These are phyloP conservation scores for Paxillus rubicundulus DNA, from an alignment of 768 basidiomycete genomes.

Conservation along the genomic window DNA sequence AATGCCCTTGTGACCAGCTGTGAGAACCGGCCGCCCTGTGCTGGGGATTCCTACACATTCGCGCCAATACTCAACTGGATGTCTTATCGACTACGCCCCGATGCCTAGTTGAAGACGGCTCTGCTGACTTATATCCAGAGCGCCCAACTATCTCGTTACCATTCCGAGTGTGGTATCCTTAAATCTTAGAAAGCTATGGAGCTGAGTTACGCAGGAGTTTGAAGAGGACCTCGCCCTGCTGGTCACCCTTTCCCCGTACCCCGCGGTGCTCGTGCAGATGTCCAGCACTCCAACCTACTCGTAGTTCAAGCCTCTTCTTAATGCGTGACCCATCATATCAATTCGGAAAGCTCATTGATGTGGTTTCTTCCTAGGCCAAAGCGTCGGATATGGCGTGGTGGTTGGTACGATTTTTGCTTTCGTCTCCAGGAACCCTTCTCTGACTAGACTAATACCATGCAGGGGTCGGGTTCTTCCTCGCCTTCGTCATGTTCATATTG, in stretches of 20 bases:
- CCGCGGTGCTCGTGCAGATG: conserved; percentile 2
- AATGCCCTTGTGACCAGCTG: background rate
- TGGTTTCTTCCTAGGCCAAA: conserved; percentile 32
- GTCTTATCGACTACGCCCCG: background rate
- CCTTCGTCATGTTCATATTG: conserved; percentile 44
- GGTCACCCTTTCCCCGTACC: background rate
- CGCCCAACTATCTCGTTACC: background rate
- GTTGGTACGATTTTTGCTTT: conserved; percentile 34
- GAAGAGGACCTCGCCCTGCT: background rate
- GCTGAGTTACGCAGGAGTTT: background rate
- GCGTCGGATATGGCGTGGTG: conserved; percentile 50
- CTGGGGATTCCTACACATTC: background rate
- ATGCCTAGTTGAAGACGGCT: background rate
- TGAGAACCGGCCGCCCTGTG: background rate
- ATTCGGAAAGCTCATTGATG: background rate
- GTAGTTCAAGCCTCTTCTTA: conserved; percentile 41
- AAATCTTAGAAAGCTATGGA: conserved; percentile 2
- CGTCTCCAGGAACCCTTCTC: background rate
- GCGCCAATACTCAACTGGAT: background rate
- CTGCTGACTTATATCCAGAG: conserved; percentile 4
- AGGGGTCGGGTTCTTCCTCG: conserved; percentile 54
- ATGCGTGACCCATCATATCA: conserved; percentile 20
- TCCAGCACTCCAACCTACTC: conserved; percentile 21
- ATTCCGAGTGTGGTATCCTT: background rate
- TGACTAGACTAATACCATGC: background rate